Base-by-base conservation (phyloP, 371 early-diverging fungal species). In the Apophysomyces elegans region DNA sequence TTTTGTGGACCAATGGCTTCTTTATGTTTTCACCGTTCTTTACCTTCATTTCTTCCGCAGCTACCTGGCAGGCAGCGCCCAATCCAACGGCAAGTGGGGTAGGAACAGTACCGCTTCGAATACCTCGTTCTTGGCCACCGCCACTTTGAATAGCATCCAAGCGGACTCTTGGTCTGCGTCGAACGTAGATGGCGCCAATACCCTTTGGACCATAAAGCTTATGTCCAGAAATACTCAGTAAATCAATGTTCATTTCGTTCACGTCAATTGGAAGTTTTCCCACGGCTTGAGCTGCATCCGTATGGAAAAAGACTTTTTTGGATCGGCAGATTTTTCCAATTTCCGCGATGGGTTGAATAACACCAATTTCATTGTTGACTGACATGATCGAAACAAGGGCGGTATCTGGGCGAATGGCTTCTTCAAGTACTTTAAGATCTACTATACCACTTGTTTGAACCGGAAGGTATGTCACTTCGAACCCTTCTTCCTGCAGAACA, bases 201-300 rank as follows among this genome's bases (percentile, higher is more conserved):
- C 99, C 99, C 81, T 99, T 99, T 45, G 99, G 99, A 13, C 99
- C 99, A 71, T 99, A 99, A 43, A 99, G 76, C 79, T 99, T 99
- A 80, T 99, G 99, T 13, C 99, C 99, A 21, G 96, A 96, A 54
- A 99, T 96, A 69, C 96, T 95, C 90, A 99, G 84, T 63, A 99
- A 84, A 72, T 98, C 99, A 63, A 99, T 89, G 77, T 98, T 96
- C 95, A 95, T 93, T 41, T 87, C 88, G 66, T 95, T 94, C 45
- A 99, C 99, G 78, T 99, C 95, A 39, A 99, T 77, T 7, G 96
- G 95, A 39, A 99, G 93, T 83, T 99, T 99, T 61, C 99, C 99
- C 16, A 93, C 89, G 12, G 99, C 99, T 79, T 99, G 99, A 5
- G 99, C 99, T n/a, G 99, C 99, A 82, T 99, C 99, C 11, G 98